A percentile compares a stretch with the other conserved stretches of the same genome.
These are phyloP conservation scores for Nematodospora valgi DNA, from an alignment of 805 yeast genomes.

Conservation along the genomic window DNA sequence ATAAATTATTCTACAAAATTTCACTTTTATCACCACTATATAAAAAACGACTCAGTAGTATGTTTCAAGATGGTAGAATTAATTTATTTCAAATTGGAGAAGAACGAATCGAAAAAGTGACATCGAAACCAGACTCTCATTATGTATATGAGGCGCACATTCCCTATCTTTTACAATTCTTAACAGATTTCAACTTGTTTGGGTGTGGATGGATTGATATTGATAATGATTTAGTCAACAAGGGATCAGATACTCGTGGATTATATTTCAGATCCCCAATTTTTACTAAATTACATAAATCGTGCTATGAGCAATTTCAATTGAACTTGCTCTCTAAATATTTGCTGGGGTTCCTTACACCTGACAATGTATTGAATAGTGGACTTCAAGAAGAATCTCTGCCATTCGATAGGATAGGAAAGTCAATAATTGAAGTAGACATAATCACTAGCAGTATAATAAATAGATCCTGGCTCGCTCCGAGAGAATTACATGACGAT, in stretches of 20 bases:
- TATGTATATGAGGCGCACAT: slow-evolving; percentile 70
- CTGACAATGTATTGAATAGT: slow-evolving; percentile 27
- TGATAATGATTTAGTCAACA: slow-evolving; percentile 12
- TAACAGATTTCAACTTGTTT: slow-evolving; percentile 76
- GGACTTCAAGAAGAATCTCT: slow-evolving; percentile 1
- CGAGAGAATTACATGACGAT: slow-evolving; percentile 49
- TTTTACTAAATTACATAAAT: slow-evolving; percentile 15
- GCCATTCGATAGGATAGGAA: slow-evolving; percentile 52
- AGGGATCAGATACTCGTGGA: slow-evolving; percentile 4
- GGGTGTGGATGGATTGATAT: slow-evolving; percentile 79
- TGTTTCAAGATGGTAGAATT: slow-evolving; percentile 25
- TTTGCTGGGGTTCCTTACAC: slow-evolving; percentile 14
- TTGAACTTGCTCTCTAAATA: slow-evolving; percentile 6
- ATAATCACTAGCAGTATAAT: slow-evolving; percentile 54
- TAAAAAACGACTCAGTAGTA: slow-evolving; percentile 49
- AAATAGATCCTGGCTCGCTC: slow-evolving; percentile 47
- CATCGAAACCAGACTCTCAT: slow-evolving; percentile 1
- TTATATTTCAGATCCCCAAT: slow-evolving; percentile 60
- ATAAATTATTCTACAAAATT: slow-evolving; percentile 64
- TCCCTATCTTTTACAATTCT: slow-evolving; percentile 71
- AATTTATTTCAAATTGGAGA: slow-evolving; percentile 2
- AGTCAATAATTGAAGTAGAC: slow-evolving; percentile 70
- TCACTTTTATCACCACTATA: slow-evolving; percentile 62
- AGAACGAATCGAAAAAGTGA: slow-evolving; percentile 3
- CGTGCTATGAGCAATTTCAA: slow-evolving; percentile 13